Percentiles rank a stretch among this genome's conserved stretches.
These are phyloP conservation scores for Rosellinia necatrix DNA, from an alignment of 2,329 filamentous ascomycete genomes.

Conservation along the genomic window DNA sequence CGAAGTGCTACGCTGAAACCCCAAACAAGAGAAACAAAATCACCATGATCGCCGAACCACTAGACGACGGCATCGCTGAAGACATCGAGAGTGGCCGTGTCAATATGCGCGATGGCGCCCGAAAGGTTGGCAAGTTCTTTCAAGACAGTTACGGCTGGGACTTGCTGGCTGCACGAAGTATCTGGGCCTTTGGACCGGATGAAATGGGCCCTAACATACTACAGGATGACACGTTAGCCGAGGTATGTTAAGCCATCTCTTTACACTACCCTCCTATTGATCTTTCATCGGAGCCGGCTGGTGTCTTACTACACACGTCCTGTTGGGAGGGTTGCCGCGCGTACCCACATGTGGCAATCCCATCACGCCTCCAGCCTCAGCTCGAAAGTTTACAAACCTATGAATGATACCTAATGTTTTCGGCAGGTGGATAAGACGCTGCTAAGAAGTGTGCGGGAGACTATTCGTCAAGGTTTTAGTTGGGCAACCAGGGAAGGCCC, in stretches of 20 bases:
- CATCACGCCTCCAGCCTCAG: conserved; percentile 33
- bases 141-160: conserved; percentile 98
- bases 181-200: conserved; percentile 98
- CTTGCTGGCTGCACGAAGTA: conserved; percentile 87
- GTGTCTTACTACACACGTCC: conserved; percentile 36
- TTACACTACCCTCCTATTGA: conserved; percentile 20
- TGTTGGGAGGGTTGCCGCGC: conserved; percentile 30
- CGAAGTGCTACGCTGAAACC: conserved; percentile 96
- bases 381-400: conserved; percentile 28
- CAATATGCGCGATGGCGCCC: conserved; percentile 88
- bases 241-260: conserved; percentile 55
- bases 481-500: conserved; percentile 97
- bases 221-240: conserved; percentile 93
- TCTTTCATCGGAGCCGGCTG: conserved; percentile 20
- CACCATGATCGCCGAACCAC: conserved; percentile 95
- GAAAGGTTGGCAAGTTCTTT: conserved; percentile 95
- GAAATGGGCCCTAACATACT: conserved; percentile 94
- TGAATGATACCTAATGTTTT: conserved; percentile 40
- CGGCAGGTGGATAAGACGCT: conserved; percentile 85
- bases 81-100: conserved; percentile 93
- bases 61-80: conserved; percentile 91
- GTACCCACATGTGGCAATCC: conserved; percentile 31
- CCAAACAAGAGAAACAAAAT: conserved; percentile 99
- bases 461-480: conserved; percentile 92
- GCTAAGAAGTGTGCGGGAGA: conserved; percentile 84